Percentiles rank a stretch among this genome's conserved stretches.
These are phyloP conservation scores for Apiospora pterosperma DNA, from an alignment of 2,329 filamentous ascomycete species.

Conservation along the genomic window DNA sequence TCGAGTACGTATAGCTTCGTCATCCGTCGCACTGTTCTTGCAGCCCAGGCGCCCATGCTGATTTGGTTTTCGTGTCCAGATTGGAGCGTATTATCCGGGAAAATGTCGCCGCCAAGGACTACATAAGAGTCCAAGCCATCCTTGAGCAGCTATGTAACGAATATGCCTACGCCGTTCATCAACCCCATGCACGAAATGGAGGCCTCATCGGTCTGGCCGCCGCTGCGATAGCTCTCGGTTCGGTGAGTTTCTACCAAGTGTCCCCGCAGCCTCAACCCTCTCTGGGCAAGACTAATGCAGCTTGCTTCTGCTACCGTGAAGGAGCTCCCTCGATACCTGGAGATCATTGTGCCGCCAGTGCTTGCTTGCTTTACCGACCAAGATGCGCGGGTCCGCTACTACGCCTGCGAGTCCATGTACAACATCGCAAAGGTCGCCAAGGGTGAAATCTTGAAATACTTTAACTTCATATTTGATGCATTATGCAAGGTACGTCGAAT, in stretches of 20 bases:
- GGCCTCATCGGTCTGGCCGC: slow-evolving; percentile 93
- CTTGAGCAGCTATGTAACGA: slow-evolving; percentile 97
- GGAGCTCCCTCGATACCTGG: slow-evolving; percentile 88
- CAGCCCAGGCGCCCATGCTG: slow-evolving; percentile 1
- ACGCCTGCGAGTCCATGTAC: slow-evolving; percentile 99
- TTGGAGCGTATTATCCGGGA: slow-evolving; percentile 90
- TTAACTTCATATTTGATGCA: slow-evolving; percentile 97
- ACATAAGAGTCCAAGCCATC: slow-evolving; percentile 77
- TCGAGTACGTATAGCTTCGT: slow-evolving; percentile 66
- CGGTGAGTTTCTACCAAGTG: slow-evolving; percentile 55
- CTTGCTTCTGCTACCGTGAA: slow-evolving; percentile 35
- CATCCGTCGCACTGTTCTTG: neutral
- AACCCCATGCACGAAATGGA: slow-evolving; percentile 93
- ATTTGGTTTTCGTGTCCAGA: slow-evolving; percentile 41
- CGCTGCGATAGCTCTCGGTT: slow-evolving; percentile 89
- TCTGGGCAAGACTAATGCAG: neutral
- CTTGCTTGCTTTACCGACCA: slow-evolving; percentile 97
- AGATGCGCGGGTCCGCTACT: slow-evolving; percentile 95
- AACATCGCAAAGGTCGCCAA: slow-evolving; percentile 99
- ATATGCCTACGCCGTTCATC: slow-evolving; percentile 95
- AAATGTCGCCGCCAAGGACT: slow-evolving; percentile 71
- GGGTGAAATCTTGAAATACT: slow-evolving; percentile 93
- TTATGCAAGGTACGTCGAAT: slow-evolving; percentile 74
- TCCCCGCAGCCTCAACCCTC: neutral
- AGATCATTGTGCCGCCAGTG: slow-evolving; percentile 92